Percentiles rank a stretch among this genome's conserved stretches.
Conservation (phyloP, 176 grass and related monocot species). For the Dactylis glomerata region DNA sequence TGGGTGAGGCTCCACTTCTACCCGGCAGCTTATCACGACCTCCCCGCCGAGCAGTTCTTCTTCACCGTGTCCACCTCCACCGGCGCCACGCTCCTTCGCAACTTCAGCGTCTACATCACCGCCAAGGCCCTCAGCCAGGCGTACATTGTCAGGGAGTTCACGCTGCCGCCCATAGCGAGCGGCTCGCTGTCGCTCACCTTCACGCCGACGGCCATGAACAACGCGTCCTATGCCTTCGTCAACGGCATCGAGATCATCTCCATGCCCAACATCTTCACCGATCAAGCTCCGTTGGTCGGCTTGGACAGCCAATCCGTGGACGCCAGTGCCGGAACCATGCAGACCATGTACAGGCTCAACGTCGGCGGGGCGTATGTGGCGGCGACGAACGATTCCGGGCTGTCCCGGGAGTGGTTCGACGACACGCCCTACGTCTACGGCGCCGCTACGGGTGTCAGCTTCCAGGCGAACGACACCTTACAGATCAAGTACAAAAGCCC, state of each 20-base stretch:
- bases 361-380: constrained; percentile 63
- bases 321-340: neutral
- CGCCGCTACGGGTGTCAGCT: constrained; percentile 44
- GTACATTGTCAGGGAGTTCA: constrained; percentile 67
- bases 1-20: constrained; percentile 86
- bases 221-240: constrained; percentile 74
- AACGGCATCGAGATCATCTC: constrained; percentile 82
- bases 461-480: neutral
- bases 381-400: constrained; percentile 45
- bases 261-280: constrained; percentile 56
- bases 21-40: constrained; percentile 50
- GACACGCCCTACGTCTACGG: constrained; percentile 70
- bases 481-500: constrained; percentile 33
- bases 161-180: constrained; percentile 18
- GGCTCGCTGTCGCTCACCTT: constrained; percentile 57
- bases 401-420: constrained; percentile 58
- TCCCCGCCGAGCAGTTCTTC: constrained; percentile 52
- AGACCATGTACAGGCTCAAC: constrained; percentile 73
- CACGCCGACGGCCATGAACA: constrained; percentile 54
- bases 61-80: constrained; percentile 56
- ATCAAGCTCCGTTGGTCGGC: constrained; percentile 34
- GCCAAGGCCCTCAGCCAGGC: constrained; percentile 68
- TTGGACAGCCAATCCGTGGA: constrained; percentile 40
- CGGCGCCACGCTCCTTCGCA: constrained; percentile 58
- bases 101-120: constrained; percentile 79